Evolutionary conservation across 169 alveolate species (phyloP).

Genomic region (Eimeria sp.): DNA sequence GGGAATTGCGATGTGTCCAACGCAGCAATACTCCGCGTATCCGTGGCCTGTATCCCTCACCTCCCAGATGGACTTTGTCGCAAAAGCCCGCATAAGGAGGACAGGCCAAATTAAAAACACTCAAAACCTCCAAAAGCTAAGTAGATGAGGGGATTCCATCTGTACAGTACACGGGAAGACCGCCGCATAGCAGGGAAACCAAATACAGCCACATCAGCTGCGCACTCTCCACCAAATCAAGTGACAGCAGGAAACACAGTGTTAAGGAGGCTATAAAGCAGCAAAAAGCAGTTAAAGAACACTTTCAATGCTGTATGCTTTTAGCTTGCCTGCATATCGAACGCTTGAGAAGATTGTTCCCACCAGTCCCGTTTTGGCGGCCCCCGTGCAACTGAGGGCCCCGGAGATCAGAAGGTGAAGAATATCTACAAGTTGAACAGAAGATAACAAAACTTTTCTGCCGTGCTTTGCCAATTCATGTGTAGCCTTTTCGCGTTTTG

Average conservation of each 20-base stretch:
- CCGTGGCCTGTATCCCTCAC: neutral
- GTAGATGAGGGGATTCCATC: too few relatives aligned
- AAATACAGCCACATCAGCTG: neutral
- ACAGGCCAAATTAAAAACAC: neutral
- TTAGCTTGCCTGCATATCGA: neutral
- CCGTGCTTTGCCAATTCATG: neutral
- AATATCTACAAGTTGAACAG: neutral
- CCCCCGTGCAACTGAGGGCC: neutral
- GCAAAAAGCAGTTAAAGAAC: neutral
- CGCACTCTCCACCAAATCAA: neutral
- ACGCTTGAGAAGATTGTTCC: neutral
- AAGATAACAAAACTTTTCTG: neutral
- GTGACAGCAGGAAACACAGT: neutral
- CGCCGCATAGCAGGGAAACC: neutral
- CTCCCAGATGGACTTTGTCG: neutral
- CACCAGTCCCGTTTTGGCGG: neutral
- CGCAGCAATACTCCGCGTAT: neutral
- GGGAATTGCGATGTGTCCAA: neutral
- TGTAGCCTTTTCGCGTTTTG: neutral
- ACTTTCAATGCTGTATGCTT: neutral
- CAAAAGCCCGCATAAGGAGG: neutral
- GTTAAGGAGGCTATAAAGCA: neutral
- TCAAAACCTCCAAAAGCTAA: neutral
- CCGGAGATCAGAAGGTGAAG: neutral
- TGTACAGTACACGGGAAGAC: neutral